Evolutionary conservation across 129 eudicot species (phyloP), one percentile per base, ranked within the genome.

Genomic region (Arctium minus): DNA sequence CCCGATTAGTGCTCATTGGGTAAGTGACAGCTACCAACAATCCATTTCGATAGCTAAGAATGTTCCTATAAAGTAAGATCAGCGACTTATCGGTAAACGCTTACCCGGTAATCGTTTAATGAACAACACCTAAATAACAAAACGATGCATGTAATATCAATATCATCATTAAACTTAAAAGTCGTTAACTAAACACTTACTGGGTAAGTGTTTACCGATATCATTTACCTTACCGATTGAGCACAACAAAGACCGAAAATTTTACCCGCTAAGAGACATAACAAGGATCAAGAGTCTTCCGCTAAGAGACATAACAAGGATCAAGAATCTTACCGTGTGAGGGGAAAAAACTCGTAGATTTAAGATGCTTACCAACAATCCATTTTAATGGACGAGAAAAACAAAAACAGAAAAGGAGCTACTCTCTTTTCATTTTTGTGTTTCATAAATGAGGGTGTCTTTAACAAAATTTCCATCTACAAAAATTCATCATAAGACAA

Each of bases 381-480:
- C 36, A 33, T 33, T 33, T 33, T 33, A 0, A 33, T 33, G 36
- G 36, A 1, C 0, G 0, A 33, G 36, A 33, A 37, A 37, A 37
- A 3, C 4, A 71, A 27, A 37, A 29, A n/a, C 42, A 30, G 5
- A 9, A 65, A 2, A 38, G 74, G 74, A 13, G 11, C 65, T 27
- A 40, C 48, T 53, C 68, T 77, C 72, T 35, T 76, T 6, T 80
- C 83, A 35, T 71, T 48, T n/a, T 60, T 17, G 68, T 80, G 83
- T 71, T 22, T 48, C 36, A 80, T 70, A 48, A 71, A 31, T 78
- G 35, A 65, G 70, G 36, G 48, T 37, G 33, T 77, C 78, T 50
- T 44, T 53, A 60, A 77, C 86, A 81, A 81, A 73, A 81, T 35
- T 56, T 81, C 62, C 79, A 73, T 81, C 79, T 27, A 62, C 70